Evolutionary conservation across 2,329 filamentous ascomycete genomes (phyloP).

Genomic region (Colletotrichum sp.): DNA sequence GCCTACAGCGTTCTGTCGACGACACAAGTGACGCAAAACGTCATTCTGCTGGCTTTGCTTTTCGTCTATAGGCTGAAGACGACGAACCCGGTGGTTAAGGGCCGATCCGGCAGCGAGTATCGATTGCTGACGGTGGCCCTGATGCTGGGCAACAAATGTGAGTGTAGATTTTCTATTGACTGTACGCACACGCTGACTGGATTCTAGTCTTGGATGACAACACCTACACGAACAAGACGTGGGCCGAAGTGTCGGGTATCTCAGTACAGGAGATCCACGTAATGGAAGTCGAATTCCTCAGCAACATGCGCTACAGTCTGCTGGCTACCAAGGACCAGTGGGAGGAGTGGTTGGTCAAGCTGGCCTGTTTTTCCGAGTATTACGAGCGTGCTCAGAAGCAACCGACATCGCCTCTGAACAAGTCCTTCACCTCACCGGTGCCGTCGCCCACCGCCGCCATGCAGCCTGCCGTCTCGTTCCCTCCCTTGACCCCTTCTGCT

Average conservation of each 20-base stretch:
- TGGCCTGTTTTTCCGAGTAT: constrained; percentile 83
- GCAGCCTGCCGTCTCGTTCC: constrained; percentile 31
- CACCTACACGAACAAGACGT: constrained; percentile 99
- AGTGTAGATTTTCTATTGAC: constrained; percentile 30
- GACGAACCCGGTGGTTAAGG: constrained; percentile 86
- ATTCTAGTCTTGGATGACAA: constrained; percentile 89
- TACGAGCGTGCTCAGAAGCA: constrained; percentile 70
- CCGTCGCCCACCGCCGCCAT: constrained; percentile 51
- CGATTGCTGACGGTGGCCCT: constrained; percentile 90
- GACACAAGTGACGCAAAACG: constrained; percentile 95
- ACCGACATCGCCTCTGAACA: constrained; percentile 41
- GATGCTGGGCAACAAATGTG: constrained; percentile 98
- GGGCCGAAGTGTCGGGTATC: constrained; percentile 97
- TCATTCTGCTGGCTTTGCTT: constrained; percentile 85
- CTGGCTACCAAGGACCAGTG: constrained; percentile 87
- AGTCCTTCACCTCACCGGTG: constrained; percentile 48
- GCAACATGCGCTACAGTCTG: constrained; percentile 96
- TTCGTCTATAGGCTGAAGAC: constrained; percentile 95
- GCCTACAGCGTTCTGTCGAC: constrained; percentile 88
- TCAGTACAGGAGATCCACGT: constrained; percentile 94
- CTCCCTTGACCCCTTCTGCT: constrained; percentile 36
- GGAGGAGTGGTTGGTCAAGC: constrained; percentile 83
- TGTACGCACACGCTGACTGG: background rate
- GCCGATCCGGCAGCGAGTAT: constrained; percentile 92
- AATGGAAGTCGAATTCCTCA: constrained; percentile 99